Evolutionary conservation across 306 rosid species (phyloP).

Genomic region (Aeschynomene evenia): DNA sequence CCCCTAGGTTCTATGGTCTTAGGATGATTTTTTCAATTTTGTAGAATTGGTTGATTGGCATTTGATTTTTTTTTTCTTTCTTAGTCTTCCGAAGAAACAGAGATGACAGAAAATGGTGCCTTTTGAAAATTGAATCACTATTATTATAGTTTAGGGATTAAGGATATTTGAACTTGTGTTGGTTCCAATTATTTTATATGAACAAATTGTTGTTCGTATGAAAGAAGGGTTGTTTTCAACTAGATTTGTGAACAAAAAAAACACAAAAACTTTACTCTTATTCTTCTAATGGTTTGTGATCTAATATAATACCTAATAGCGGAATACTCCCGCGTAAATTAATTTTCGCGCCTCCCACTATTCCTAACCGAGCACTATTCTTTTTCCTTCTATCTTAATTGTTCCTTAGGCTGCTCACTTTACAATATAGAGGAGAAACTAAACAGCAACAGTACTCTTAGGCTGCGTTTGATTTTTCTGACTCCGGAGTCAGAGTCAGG

Average conservation of each 20-base stretch:
- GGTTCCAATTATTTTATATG: not conserved
- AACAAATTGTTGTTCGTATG: not conserved
- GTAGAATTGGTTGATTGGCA: not conserved
- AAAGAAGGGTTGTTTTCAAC: not conserved
- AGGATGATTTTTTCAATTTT: no score
- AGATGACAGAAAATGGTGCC: not conserved
- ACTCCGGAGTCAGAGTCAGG: no score
- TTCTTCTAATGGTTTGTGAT: constrained; percentile 1
- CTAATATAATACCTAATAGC: no score
- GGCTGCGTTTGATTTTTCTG: no score
- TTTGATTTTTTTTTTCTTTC: not conserved
- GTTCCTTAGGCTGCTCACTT: no score
- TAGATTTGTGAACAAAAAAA: not conserved
- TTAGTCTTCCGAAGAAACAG: not conserved
- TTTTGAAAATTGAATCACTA: constrained; percentile 3
- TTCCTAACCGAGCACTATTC: no score
- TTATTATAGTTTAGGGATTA: not conserved
- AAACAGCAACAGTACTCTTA: no score
- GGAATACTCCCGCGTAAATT: no score
- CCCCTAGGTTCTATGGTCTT: no score
- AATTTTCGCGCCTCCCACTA: no score
- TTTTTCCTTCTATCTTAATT: no score
- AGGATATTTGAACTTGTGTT: not conserved
- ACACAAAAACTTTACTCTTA: not conserved
- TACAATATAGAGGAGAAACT: no score